Evolutionary conservation across 768 basidiomycete species (phyloP).

Genomic region (Leccinum obscurum): DNA sequence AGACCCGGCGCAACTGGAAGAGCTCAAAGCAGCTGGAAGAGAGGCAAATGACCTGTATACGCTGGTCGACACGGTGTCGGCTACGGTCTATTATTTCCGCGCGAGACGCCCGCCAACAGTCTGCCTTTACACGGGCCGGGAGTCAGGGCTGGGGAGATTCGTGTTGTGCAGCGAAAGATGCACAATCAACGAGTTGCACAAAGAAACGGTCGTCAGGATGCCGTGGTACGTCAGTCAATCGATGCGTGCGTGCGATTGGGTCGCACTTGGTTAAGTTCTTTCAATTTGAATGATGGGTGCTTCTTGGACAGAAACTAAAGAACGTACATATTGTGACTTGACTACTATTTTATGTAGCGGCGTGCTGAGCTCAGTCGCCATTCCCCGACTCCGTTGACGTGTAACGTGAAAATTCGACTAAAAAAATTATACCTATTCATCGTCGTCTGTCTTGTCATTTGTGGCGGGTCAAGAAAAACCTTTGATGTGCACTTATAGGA

Average conservation of each 20-base stretch:
- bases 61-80: constrained; percentile 24
- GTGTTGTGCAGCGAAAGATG: constrained; percentile 25
- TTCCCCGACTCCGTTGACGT: too few species aligned
- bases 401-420: too few species aligned
- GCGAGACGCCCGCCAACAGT: constrained; percentile 24
- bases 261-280: constrained; percentile 15
- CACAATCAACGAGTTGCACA: constrained; percentile 21
- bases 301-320: too few species aligned
- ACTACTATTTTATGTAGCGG: too few species aligned
- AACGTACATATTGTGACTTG: too few species aligned
- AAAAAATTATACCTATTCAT: too few species aligned
- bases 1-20: constrained; percentile 10
- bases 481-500: too few species aligned
- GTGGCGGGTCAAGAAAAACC: too few species aligned
- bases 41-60: constrained; percentile 21
- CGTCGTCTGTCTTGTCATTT: too few species aligned
- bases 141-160: constrained; percentile 20
- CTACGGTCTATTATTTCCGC: constrained; percentile 27
- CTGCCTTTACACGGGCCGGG: constrained; percentile 21
- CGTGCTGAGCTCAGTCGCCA: too few species aligned
- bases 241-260: constrained; percentile 27
- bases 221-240: constrained; percentile 17
- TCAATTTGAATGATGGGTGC: not conserved
- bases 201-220: constrained; percentile 28
- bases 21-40: not conserved